Percentiles rank a stretch among this genome's conserved stretches.
Evolutionary conservation across 2,329 filamentous ascomycete species (phyloP).

Genomic region (Xenoacremonium recifei): DNA sequence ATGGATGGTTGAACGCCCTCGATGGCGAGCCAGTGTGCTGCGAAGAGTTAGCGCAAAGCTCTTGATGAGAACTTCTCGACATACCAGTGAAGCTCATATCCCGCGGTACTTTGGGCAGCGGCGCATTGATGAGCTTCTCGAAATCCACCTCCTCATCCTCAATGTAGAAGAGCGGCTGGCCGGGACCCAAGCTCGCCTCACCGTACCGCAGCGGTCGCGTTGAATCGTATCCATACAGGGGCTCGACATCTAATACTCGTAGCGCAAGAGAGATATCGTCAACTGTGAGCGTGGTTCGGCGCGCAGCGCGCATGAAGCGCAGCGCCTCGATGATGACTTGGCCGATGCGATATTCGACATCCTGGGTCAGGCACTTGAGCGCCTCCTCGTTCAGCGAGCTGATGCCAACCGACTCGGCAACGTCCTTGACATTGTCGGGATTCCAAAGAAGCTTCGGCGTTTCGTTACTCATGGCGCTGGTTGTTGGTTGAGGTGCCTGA

Average conservation of each 20-base stretch:
- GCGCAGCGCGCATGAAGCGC: conserved; percentile 92
- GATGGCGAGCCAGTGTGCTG: conserved; percentile 95
- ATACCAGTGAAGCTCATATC: conserved; percentile 89
- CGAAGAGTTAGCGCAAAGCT: conserved; percentile 5
- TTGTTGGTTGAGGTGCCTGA: too few species aligned
- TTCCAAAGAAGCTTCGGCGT: conserved; percentile 77
- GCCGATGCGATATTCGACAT: conserved; percentile 92
- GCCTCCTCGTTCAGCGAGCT: conserved; percentile 79
- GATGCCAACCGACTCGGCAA: conserved; percentile 94
- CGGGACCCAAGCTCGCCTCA: conserved; percentile 88
- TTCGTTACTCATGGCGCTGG: conserved; percentile 35
- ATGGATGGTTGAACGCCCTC: conserved; percentile 97
- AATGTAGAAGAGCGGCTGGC: conserved; percentile 93
- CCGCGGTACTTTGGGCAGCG: conserved; percentile 88
- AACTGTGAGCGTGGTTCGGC: conserved; percentile 82
- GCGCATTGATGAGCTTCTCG: conserved; percentile 96
- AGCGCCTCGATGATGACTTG: conserved; percentile 92
- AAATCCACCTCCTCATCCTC: conserved; percentile 99
- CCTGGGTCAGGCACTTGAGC: conserved; percentile 81
- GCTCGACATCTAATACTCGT: conserved; percentile 85
- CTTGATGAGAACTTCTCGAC: conserved; percentile 14
- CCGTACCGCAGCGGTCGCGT: conserved; percentile 86
- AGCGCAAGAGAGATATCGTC: conserved; percentile 88
- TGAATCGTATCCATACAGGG: conserved; percentile 93
- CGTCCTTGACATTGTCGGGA: conserved; percentile 90